Evolutionary conservation across 1,284 basidiomycete genomes (phyloP).

Genomic region (Marasmius oreades): DNA sequence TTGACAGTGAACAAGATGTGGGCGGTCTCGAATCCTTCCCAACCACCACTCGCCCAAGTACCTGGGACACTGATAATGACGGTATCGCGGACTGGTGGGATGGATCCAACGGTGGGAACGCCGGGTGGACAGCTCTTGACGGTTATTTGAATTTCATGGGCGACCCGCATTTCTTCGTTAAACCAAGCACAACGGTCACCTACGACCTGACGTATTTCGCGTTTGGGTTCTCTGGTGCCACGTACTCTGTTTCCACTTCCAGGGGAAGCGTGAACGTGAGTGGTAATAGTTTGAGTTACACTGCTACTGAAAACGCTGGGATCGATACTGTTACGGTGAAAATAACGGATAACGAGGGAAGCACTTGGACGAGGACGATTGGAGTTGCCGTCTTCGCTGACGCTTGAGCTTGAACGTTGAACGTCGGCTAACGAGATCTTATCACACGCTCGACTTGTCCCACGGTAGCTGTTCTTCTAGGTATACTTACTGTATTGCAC

Average conservation of each 20-base stretch:
- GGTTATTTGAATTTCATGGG: slow-evolving; percentile 10
- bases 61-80: slow-evolving; percentile 4
- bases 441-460: too few relatives aligned
- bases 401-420: too few relatives aligned
- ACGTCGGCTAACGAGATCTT: too few relatives aligned
- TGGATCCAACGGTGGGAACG: slow-evolving; percentile 6
- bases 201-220: not conserved
- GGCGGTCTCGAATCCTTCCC: slow-evolving; percentile 7
- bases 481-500: too few relatives aligned
- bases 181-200: not conserved
- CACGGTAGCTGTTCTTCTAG: too few relatives aligned
- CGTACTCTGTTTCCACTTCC: not conserved
- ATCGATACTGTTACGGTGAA: not conserved
- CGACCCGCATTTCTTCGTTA: slow-evolving; percentile 3
- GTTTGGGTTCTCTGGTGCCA: not conserved
- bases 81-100: slow-evolving; percentile 13
- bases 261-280: not conserved
- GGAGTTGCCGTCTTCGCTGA: not conserved
- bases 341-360: not conserved
- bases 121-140: slow-evolving; percentile 5
- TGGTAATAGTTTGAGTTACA: not conserved
- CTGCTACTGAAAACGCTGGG: not conserved
- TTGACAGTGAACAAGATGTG: slow-evolving; percentile 2
- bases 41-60: not conserved
- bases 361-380: not conserved